Evolutionary conservation across 805 yeast genomes (phyloP), one percentile per base, ranked within the genome.

Genomic region (Starmera quercuum): DNA sequence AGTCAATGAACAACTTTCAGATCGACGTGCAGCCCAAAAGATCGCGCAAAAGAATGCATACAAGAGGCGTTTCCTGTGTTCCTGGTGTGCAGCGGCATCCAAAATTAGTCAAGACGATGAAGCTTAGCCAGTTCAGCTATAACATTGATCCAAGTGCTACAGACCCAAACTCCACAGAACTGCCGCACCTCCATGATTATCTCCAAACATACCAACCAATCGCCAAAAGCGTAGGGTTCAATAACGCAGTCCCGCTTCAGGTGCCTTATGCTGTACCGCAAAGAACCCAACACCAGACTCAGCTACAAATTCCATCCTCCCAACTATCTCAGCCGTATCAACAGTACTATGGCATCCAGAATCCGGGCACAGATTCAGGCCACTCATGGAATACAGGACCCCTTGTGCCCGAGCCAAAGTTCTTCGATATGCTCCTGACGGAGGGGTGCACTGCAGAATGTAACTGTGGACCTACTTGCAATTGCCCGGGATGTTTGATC

Each of bases 371-470:
- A n/a, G n/a, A n/a, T n/a, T n/a, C n/a, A n/a, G n/a, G n/a, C n/a
- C n/a, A n/a, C n/a, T n/a, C n/a, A n/a, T 23, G 12, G 7, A 23
- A 23, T 23, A 23, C 26, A 4, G 26, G 13, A 9, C 26, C 12
- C 7, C 26, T n/a, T n/a, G 14, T 12, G 13, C 26, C 24, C 24
- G 27, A 22, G n/a, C 17, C 20, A 23, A 29, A 33, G 14, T 27
- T 41, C 4, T 49, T 37, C 25, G 49, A 49, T 20, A 41, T 49
- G 39, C 35, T 48, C 10, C 15, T 40, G 4, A 25, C 48, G 2
- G 36, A 39, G 8, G 54, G 53, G 6, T 51, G 56, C 32, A 39
- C 52, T 5, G 39, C 31, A 7, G 47, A 40, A 28, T 51, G 56
- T 43, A 17, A 37, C 9, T 51, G 56, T 49, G 55, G 54, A 1